phyloP scores from a whole-genome alignment of 202 grass and related monocot species.

The Musa balbisiana region DNA sequence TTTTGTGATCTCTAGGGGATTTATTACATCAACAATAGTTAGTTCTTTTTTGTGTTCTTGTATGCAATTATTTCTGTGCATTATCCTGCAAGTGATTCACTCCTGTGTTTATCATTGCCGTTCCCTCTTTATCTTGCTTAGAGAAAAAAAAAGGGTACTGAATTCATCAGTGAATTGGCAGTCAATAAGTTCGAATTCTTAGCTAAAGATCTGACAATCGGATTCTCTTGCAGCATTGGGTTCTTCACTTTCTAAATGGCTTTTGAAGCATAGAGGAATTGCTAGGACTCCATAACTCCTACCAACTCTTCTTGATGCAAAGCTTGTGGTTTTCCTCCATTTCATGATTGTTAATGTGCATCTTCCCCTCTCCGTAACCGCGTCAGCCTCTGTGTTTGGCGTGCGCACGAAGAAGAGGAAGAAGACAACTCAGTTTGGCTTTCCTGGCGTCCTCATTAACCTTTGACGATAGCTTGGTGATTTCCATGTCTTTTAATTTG shows the following conservation, averaged over 20 bases:
- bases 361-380: slow-evolving; percentile 61
- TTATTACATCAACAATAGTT: not conserved
- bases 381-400: slow-evolving; percentile 57
- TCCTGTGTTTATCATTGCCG: no score
- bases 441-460: not conserved
- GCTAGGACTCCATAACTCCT: not conserved
- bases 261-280: not conserved
- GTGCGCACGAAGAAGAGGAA: slow-evolving; percentile 78
- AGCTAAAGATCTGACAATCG: not conserved
- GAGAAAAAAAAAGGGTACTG: no score
- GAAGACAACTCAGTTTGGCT: slow-evolving; percentile 13
- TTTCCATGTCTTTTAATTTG: slow-evolving; percentile 64
- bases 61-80: no score
- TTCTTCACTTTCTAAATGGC: slow-evolving; percentile 1
- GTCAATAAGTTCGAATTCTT: not conserved
- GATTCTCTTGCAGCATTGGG: not conserved
- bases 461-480: not conserved
- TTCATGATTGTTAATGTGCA: slow-evolving; percentile 29
- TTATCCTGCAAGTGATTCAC: no score
- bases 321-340: not conserved
- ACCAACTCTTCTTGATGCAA: slow-evolving; percentile 4
- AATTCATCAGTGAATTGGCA: no score
- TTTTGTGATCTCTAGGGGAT: not conserved
- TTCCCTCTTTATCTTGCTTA: no score
- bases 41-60: no score